Percentiles rank a stretch among this genome's conserved stretches.
These are phyloP conservation scores for Cercophora scortea DNA, from an alignment of 495 filamentous ascomycete species.

Conservation along the genomic window DNA sequence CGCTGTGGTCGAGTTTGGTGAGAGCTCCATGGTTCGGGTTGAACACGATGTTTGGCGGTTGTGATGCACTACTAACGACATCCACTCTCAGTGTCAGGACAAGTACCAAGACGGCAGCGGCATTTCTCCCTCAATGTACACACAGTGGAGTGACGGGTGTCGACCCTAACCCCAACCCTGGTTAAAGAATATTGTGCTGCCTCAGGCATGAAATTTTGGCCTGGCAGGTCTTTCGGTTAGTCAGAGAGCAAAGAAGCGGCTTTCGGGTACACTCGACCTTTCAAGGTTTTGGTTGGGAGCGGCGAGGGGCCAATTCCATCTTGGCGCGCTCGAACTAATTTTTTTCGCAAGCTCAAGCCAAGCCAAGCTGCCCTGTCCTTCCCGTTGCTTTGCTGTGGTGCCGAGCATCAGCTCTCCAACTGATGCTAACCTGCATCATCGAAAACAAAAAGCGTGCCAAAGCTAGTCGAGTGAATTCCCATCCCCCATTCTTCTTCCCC, in stretches of 20 bases:
- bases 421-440: slow-evolving; percentile 19
- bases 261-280: not conserved
- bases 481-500: slow-evolving; percentile 1
- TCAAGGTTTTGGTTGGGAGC: not conserved
- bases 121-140: no score
- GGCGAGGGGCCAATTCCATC: not conserved
- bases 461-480: no score
- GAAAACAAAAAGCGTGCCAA: slow-evolving; percentile 3
- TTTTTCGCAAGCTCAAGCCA: slow-evolving; percentile 8
- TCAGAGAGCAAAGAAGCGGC: not conserved
- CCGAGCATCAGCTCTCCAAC: slow-evolving; percentile 8
- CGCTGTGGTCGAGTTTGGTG: not conserved
- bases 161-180: no score
- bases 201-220: not conserved
- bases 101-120: not conserved
- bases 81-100: not conserved
- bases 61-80: not conserved
- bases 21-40: not conserved
- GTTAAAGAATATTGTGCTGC: not conserved
- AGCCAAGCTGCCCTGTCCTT: not conserved
- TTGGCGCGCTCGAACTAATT: slow-evolving; percentile 8
- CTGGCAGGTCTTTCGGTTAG: not conserved
- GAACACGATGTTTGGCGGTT: not conserved
- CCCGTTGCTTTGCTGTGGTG: not conserved
- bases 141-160: no score